Base-by-base conservation (phyloP, 768 basidiomycete species). In the Tulasnella sp. region DNA sequence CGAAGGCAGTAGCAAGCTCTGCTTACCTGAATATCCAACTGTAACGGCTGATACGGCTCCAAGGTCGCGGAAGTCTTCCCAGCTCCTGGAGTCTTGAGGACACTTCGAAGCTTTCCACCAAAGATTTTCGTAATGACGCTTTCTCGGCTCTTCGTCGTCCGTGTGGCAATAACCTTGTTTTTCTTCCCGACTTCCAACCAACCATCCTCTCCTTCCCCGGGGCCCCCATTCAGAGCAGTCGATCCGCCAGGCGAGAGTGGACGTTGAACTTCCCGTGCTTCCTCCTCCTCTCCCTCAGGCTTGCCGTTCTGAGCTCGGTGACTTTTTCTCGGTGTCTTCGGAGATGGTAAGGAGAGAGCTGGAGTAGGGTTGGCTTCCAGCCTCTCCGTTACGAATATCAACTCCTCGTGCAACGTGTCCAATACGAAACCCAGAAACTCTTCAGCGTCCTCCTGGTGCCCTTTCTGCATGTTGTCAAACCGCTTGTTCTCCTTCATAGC, bases 361-460 rank as follows among this genome's bases (percentile, higher is more conserved):
- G 88, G 85, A 15, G 85, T 83, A 20, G 78, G 80, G n/a, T 77
- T 79, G 26, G 80, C 79, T 67, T 77, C 48, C 39, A 91, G 81
- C 0, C 90, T 87, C 7, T 89, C 86, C 9, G 90, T 84, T n/a
- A 97, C 84, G 3, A 87, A 86, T 4, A 94, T 85, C 15, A 98
- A 83, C 85, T 99, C 97, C 83, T 99, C 97, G 83, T 97, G 95
- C 6, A 99, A 86, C 0, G 95, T 93, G 81, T 98, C 95, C 35
- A 98, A 87, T 85, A 94, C 97, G 85, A 98, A 98, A 3, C 97
- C 97, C n/a, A 99, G 87, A 84, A 98, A 99, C 84, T 99, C 97
- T 84, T 99, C 96, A 13, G 96, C 97, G 78, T 99, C 97, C 83
- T 99, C 97, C 85, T 99, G 97, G 78, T 95, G 93, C 0, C 96